Evolutionary conservation across 768 basidiomycete species (phyloP), one percentile per base, ranked within the genome.

Genomic region (Leccinum truebloodii): DNA sequence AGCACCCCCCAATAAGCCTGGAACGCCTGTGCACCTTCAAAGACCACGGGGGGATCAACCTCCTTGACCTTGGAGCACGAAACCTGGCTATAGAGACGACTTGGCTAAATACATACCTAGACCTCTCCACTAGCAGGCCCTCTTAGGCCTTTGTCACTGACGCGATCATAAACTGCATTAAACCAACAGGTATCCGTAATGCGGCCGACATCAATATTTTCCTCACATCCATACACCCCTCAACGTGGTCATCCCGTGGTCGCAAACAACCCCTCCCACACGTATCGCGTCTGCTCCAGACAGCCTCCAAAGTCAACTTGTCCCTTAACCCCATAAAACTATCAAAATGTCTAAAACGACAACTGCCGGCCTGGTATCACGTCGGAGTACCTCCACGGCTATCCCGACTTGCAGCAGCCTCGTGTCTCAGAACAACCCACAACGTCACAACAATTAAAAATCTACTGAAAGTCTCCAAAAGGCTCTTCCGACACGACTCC

Each of bases 31-130:
- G 3, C 10, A 1, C 12, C 1, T 2, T 52, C 30, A 26, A 26
- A 26, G 24, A 26, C 16, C 16, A 44, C 3, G 66, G 68, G 0
- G 54, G 68, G 0, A 57, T 60, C 16, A 35, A 54, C 7, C 39
- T 67, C 0, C 64, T 68, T 0, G 24, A 69, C 18, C 3, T 68
- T 0, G 56, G 44, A 22, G 3, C 28, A 1, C 6, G 59, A 6
- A 63, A 63, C 8, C 24, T 57, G 20, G 55, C 52, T 0, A 57
- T 63, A 0, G 49, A 63, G 0, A 2, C 57, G 0, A 54, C 12
- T 1, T 62, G 61, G 63, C 12, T 64, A 0, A 12, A 34, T 94
- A 68, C 93, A 8, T 34, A 34, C 34, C 34, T 34, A 3, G 34
- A 34, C 34, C 34, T 34, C 12, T 34, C 34, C 34, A 12, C 10